Conservation (phyloP, 176 grass and related monocot genomes). For the Poa pratensis region DNA sequence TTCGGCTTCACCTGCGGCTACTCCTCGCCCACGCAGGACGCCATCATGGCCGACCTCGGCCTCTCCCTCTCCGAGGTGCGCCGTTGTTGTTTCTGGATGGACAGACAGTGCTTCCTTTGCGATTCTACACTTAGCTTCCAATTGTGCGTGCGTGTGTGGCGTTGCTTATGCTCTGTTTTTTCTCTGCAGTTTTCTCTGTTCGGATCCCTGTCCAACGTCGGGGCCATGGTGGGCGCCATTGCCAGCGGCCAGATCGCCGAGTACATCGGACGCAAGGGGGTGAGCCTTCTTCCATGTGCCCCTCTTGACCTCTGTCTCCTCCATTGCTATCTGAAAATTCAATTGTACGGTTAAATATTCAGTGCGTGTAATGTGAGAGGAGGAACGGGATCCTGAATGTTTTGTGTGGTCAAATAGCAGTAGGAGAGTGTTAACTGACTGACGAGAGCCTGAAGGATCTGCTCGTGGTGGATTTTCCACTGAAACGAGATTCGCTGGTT, state of each 20-base stretch:
- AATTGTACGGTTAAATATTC: background rate
- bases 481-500: background rate
- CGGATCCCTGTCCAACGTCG: slow-evolving; percentile 85
- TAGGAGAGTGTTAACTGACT: background rate
- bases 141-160: background rate
- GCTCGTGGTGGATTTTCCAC: background rate
- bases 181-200: slow-evolving; percentile 70
- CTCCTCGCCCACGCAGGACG: slow-evolving; percentile 82
- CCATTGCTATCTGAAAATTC: background rate
- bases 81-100: too few relatives aligned
- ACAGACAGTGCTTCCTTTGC: background rate
- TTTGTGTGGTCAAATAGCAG: background rate
- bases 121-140: background rate
- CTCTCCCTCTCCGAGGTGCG: slow-evolving; percentile 83
- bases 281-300: slow-evolving; percentile 23
- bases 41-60: slow-evolving; percentile 68
- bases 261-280: slow-evolving; percentile 93
- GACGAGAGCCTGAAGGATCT: background rate
- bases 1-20: slow-evolving; percentile 91
- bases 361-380: background rate
- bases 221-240: slow-evolving; percentile 90
- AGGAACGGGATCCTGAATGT: background rate
- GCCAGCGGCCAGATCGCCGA: slow-evolving; percentile 91
- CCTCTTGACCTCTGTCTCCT: background rate
- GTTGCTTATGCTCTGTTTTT: background rate